A percentile compares a stretch with the other conserved stretches of the same genome.
These are phyloP conservation scores for Betula pendula DNA, from an alignment of 306 rosid species.

Conservation along the genomic window DNA sequence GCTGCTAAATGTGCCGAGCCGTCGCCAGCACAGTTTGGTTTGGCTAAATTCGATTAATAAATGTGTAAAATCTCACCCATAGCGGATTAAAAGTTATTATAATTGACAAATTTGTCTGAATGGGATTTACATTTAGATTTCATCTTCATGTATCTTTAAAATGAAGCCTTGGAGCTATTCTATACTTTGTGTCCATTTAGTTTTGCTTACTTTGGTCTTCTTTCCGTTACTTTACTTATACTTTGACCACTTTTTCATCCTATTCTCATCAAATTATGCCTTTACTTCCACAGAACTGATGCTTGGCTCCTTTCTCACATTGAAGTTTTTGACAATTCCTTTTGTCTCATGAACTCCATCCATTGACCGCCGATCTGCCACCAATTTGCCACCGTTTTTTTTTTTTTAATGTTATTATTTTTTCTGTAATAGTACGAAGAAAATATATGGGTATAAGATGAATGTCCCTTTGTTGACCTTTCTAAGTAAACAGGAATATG, in stretches of 20 bases:
- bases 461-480: no score
- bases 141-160: background rate
- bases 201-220: background rate
- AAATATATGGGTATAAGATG: no score
- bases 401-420: no score
- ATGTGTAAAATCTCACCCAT: background rate
- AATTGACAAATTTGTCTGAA: no score
- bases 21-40: no score
- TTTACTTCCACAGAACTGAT: background rate
- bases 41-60: no score
- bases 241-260: background rate
- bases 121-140: background rate
- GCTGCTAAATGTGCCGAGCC: no score
- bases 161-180: no score
- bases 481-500: no score
- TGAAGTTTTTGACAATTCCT: background rate
- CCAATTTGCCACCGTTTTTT: background rate
- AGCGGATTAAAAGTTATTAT: no score
- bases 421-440: no score
- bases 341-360: background rate
- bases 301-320: background rate
- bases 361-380: background rate
- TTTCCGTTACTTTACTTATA: background rate
- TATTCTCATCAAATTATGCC: background rate
- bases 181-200: no score